Conservation (phyloP, 139 green algal genomes). For the Deuterostichococcus epilithicus region DNA sequence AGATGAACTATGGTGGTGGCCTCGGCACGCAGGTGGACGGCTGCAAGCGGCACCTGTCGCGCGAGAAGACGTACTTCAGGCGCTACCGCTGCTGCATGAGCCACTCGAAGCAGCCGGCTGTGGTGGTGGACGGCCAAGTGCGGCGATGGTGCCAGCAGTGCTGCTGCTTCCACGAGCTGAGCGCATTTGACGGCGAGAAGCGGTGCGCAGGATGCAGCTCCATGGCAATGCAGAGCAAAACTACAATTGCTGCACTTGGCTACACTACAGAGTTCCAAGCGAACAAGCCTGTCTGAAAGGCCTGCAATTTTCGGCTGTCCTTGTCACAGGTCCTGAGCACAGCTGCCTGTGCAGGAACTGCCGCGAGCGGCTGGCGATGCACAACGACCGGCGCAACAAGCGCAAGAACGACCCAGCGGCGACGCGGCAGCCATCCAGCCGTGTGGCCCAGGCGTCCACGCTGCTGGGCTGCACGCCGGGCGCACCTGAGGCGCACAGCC, state of each 20-base stretch:
- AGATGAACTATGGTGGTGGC: no score
- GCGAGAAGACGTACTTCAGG: neutral
- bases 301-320: neutral
- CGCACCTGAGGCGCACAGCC: no score
- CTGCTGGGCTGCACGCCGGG: no score
- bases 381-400: neutral
- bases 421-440: neutral
- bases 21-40: neutral
- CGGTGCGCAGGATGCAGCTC: neutral
- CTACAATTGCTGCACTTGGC: no score
- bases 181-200: neutral
- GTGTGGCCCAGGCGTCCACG: neutral
- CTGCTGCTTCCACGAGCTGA: neutral
- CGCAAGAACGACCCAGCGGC: neutral
- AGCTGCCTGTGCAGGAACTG: neutral
- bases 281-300: no score
- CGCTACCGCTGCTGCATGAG: neutral
- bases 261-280: no score
- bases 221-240: no score
- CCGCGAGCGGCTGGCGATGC: neutral
- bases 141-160: neutral
- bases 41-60: neutral
- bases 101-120: neutral
- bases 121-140: neutral
- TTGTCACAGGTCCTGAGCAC: no score